A percentile compares a stretch with the other conserved stretches of the same genome.
These are phyloP conservation scores for Xylariomycetidae sp. DNA, from an alignment of 2,329 filamentous ascomycete genomes.

Conservation along the genomic window DNA sequence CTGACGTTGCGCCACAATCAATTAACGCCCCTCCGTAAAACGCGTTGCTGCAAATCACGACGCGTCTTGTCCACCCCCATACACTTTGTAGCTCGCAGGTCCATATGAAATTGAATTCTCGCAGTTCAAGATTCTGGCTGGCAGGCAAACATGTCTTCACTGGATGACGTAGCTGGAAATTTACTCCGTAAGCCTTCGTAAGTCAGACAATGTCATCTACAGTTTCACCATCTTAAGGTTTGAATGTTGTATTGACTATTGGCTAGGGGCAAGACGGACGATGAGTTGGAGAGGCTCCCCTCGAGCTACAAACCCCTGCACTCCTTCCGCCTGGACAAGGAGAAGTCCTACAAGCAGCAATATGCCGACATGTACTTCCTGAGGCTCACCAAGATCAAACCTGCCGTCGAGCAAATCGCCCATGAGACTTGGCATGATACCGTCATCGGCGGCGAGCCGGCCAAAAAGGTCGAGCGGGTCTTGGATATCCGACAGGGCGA, in stretches of 20 bases:
- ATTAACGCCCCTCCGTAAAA: no score
- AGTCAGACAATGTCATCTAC: slow-evolving; percentile 19
- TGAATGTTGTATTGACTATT: slow-evolving; percentile 15
- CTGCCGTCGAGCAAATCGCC: slow-evolving; percentile 71
- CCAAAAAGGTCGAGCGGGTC: slow-evolving; percentile 76
- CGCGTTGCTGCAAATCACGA: no score
- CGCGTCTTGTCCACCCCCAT: no score
- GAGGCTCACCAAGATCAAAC: slow-evolving; percentile 81
- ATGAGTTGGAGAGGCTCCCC: slow-evolving; percentile 45
- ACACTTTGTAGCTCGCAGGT: no score
- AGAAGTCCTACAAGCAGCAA: slow-evolving; percentile 83
- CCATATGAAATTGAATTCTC: no score
- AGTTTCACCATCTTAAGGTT: background rate
- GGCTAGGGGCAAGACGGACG: slow-evolving; percentile 31
- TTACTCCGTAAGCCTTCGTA: slow-evolving; percentile 48
- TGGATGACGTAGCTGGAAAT: slow-evolving; percentile 38
- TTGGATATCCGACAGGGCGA: slow-evolving; percentile 94
- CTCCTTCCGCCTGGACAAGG: slow-evolving; percentile 68
- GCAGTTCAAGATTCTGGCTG: no score
- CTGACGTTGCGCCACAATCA: no score
- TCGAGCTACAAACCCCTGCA: slow-evolving; percentile 68
- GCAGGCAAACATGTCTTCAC: no score
- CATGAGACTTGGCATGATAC: slow-evolving; percentile 72
- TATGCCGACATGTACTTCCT: slow-evolving; percentile 98
- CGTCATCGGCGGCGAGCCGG: slow-evolving; percentile 71